Evolutionary conservation across 176 grass and related monocot genomes (phyloP), one percentile per base, ranked within the genome.

Genomic region (Carex parvula): DNA sequence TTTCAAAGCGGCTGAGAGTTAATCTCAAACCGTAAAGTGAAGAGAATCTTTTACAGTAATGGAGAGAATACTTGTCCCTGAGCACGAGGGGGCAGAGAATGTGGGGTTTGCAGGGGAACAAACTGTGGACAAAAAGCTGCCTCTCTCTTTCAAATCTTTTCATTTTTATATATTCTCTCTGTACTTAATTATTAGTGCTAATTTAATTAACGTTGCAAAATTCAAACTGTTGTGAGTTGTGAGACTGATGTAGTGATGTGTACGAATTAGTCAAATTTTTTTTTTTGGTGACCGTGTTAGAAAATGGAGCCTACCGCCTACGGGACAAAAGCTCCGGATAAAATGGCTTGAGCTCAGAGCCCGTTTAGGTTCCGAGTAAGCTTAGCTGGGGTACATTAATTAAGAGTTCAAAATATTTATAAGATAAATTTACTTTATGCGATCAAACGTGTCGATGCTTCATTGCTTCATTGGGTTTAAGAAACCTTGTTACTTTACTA

Each of bases 91-190:
- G 85, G 85, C 84, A 85, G 63, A 64, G 24, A 59, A 85, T 88
- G 81, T 81, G 80, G 81, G 89, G 84, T 67, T 63, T 39, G 80
- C 2, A 42, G 80, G 80, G 88, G 88, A 80, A 84, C 94, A 94
- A 69, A 65, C 74, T 64, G 58, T 69, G 87, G 92, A 98, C 95
- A 95, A 79, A 79, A 69, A 33, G 86, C 89, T 90, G 79, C 85
- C 79, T 74, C 85, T 71, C 79, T 79, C 87, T 88, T 87, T 81
- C 79, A 57, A 69, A n/a, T 75, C 70, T 65, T 74, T 86, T 84
- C 69, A 42, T 80, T 77, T 80, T 72, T 76, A 29, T 29, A 29
- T 29, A 17, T 54, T 76, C 50, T 75, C n/a, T 24, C 5, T 55
- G 26, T 26, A 26, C 22, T 48, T 26, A 26, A 26, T 73, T 5